These are phyloP conservation scores for Kalanchoe fedtschenkoi DNA, from an alignment of 164 flowering plant species.

Conservation along the genomic window DNA sequence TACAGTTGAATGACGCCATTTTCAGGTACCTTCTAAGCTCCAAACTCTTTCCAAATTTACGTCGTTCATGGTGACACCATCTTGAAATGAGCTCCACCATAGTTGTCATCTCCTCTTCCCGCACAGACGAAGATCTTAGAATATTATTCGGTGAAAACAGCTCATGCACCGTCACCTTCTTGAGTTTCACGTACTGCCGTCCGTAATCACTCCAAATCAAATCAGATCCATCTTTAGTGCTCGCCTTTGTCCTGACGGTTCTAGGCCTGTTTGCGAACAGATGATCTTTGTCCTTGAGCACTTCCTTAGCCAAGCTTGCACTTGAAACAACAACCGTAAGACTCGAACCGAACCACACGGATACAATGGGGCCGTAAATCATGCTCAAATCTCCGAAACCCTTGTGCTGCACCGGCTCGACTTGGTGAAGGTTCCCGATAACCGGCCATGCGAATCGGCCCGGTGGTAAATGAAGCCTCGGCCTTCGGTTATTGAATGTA, in stretches of 20 bases:
- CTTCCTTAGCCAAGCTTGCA: constrained; percentile 27
- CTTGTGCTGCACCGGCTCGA: constrained; percentile 30
- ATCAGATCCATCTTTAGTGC: constrained; percentile 29
- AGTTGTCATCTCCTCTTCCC: constrained; percentile 37
- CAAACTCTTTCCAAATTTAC: constrained; percentile 17
- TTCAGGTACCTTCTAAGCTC: constrained; percentile 26
- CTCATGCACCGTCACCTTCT: constrained; percentile 29
- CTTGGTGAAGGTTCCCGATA: constrained; percentile 37
- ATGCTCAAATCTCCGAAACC: constrained; percentile 31
- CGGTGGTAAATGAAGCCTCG: constrained; percentile 31
- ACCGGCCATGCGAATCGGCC: constrained; percentile 34
- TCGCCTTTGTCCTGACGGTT: constrained; percentile 21
- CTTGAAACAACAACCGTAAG: constrained; percentile 27
- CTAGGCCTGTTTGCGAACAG: constrained; percentile 31
- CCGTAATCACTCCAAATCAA: constrained; percentile 44
- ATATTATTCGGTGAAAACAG: constrained; percentile 30
- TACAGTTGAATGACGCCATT: constrained; percentile 36
- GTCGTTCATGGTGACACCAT: constrained; percentile 16
- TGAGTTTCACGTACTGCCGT: constrained; percentile 33
- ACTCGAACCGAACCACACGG: constrained; percentile 35
- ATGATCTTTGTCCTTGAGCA: constrained; percentile 31
- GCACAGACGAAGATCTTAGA: constrained; percentile 20
- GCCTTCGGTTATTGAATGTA: constrained; percentile 14
- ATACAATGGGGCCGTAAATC: constrained; percentile 30
- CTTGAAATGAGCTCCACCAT: constrained; percentile 31